Base-by-base conservation (phyloP, 305 asterid species). In the Fraxinus nigra region DNA sequence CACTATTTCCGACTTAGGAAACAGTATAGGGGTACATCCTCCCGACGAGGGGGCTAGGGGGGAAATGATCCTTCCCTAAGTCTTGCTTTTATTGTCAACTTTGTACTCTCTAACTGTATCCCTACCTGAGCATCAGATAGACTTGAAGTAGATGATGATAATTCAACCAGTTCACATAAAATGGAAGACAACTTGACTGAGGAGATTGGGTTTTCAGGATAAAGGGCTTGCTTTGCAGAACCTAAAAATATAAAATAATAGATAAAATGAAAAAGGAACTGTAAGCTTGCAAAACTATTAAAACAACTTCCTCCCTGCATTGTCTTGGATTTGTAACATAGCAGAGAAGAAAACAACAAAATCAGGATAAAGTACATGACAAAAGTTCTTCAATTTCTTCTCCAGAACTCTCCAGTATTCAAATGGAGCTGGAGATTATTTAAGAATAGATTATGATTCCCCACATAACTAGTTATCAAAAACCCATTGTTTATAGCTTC, bases 161-260 rank as follows among this genome's bases (percentile, higher is more conserved):
- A 84, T 79, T 91, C 97, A 69, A 80, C 85, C 80, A 83, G 80
- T 86, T 80, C 78, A 79, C 87, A 88, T 80, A 94, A 82, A 82
- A 82, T 79, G 85, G 82, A 48, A 69, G 91, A 90, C 72, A 94
- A 84, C 86, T 88, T 85, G 69, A 89, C 89, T 16, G 89, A 82
- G 33, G 88, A 87, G 77, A 78, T 90, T 92, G 94, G 79, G 94
- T 90, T 85, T 86, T 92, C 82, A 86, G 84, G 84, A 94, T 61
- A 88, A 91, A 80, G 18, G 89, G 92, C 85, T 89, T 91, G 84
- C 94, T 94, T 81, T 81, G 92, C 79, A 94, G 83, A 76, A 91
- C 93, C 98, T 94, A 90, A 80, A 69, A 79, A 20, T 75, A 81
- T 37, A 56, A 79, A 72, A 30, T 26, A 26, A 67, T 0, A 72